These are phyloP conservation scores for Beauveria australis DNA, from an alignment of 2,329 filamentous ascomycete genomes.

Conservation along the genomic window DNA sequence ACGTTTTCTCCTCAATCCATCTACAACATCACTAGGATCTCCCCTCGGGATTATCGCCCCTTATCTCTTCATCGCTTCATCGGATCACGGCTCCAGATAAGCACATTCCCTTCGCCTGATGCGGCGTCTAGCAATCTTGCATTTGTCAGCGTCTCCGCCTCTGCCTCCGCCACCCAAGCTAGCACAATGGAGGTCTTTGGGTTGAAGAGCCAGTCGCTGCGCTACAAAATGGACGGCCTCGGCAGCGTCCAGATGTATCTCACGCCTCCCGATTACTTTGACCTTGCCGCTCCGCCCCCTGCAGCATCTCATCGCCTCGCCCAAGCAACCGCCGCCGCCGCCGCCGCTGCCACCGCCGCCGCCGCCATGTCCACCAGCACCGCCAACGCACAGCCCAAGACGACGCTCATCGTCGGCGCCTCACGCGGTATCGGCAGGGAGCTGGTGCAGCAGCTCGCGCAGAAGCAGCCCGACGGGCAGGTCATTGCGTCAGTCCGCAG, in stretches of 20 bases:
- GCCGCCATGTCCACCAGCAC: background rate
- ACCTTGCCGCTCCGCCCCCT: background rate
- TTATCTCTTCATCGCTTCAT: background rate
- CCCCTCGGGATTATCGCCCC: background rate
- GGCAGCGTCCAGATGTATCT: slow-evolving; percentile 10
- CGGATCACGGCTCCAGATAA: background rate
- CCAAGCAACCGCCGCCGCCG: background rate
- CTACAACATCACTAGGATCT: background rate
- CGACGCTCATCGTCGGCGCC: slow-evolving; percentile 10
- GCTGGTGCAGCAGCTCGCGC: slow-evolving; percentile 7
- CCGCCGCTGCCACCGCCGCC: background rate
- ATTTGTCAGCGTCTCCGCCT: slow-evolving; percentile 10
- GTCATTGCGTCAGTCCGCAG: slow-evolving; percentile 5
- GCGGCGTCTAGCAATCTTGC: slow-evolving; percentile 5
- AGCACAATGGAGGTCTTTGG: slow-evolving; percentile 12
- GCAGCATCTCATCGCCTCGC: background rate
- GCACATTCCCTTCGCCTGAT: background rate
- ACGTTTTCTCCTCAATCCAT: background rate
- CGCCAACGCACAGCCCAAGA: background rate
- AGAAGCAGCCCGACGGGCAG: background rate
- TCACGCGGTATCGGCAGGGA: slow-evolving; percentile 7
- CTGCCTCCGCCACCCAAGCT: slow-evolving; percentile 5
- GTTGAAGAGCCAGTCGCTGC: slow-evolving; percentile 11
- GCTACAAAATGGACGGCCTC: slow-evolving; percentile 8
- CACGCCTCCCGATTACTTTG: slow-evolving; percentile 2